These are phyloP conservation scores for Sporothrix variecibatus DNA, from an alignment of 2,329 filamentous ascomycete genomes.

Conservation along the genomic window DNA sequence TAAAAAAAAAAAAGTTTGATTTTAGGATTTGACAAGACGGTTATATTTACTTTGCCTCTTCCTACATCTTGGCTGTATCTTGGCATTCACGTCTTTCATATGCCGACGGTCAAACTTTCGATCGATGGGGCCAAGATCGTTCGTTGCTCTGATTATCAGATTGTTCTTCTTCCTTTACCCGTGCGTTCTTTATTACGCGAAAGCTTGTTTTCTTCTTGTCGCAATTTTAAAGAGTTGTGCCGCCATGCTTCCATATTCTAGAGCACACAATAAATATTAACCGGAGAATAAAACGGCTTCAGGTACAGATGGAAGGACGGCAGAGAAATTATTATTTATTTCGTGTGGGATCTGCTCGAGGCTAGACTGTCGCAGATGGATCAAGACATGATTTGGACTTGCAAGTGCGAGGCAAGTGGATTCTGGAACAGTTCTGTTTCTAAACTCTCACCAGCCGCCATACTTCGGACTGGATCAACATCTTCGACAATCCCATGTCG, in stretches of 20 bases:
- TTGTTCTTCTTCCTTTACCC: background rate
- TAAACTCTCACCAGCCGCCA: background rate
- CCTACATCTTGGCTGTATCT: background rate
- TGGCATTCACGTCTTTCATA: background rate
- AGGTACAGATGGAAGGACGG: background rate
- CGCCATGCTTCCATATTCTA: background rate
- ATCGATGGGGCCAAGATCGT: background rate
- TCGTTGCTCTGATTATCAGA: background rate
- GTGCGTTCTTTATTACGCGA: background rate
- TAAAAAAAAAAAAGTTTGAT: background rate
- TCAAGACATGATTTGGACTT: too few relatives aligned
- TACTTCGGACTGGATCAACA: background rate
- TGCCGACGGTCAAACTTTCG: background rate
- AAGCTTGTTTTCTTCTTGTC: background rate
- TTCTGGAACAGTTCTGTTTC: too few relatives aligned
- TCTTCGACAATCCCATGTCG: background rate
- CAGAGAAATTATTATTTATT: background rate
- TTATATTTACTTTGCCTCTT: background rate
- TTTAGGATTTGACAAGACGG: background rate
- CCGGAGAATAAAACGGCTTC: background rate
- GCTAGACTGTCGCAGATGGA: background rate
- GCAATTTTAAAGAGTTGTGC: background rate
- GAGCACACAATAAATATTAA: background rate
- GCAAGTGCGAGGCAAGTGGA: background rate
- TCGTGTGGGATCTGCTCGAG: background rate